Percentiles rank a stretch among this genome's conserved stretches.
These are phyloP conservation scores for Coemansia sp. DNA, from an alignment of 192 early-diverging fungal genomes.

Conservation along the genomic window DNA sequence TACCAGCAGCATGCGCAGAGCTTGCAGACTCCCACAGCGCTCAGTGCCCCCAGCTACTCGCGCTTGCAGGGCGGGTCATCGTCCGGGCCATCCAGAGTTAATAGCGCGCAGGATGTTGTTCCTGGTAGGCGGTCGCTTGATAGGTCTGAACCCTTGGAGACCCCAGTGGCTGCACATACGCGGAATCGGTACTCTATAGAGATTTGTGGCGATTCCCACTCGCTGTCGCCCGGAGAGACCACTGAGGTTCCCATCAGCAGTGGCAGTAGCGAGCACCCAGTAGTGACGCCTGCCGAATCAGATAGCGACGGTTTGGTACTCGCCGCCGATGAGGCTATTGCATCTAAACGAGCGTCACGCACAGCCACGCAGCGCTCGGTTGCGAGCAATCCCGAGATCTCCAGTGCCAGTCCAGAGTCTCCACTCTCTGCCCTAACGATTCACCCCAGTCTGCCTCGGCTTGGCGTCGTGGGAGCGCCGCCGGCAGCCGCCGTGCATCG, in stretches of 20 bases:
- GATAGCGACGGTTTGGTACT: slow-evolving; percentile 29
- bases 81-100: slow-evolving; percentile 2
- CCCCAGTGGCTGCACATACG: not conserved
- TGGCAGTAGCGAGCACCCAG: not conserved
- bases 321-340: slow-evolving; percentile 25
- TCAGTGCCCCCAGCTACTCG: slow-evolving; percentile 25
- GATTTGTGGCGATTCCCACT: slow-evolving; percentile 4
- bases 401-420: not conserved
- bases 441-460: slow-evolving; percentile 18
- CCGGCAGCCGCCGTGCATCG: not conserved
- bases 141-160: not conserved
- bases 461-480: not conserved
- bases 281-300: not conserved
- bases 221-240: not conserved
- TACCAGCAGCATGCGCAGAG: slow-evolving; percentile 35
- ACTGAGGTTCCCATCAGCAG: not conserved
- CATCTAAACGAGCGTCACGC: slow-evolving; percentile 18
- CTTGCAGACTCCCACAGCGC: slow-evolving; percentile 23
- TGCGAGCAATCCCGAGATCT: slow-evolving; percentile 23
- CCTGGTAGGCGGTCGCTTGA: not conserved
- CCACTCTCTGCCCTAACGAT: slow-evolving; percentile 10
- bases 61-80: slow-evolving; percentile 6
- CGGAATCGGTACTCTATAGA: slow-evolving; percentile 6
- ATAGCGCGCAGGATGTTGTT: slow-evolving; percentile 32
- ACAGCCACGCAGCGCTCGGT: slow-evolving; percentile 13